Evolutionary conservation across 73 alveolate species (phyloP).

Genomic region (Durusdinium trenchii): DNA sequence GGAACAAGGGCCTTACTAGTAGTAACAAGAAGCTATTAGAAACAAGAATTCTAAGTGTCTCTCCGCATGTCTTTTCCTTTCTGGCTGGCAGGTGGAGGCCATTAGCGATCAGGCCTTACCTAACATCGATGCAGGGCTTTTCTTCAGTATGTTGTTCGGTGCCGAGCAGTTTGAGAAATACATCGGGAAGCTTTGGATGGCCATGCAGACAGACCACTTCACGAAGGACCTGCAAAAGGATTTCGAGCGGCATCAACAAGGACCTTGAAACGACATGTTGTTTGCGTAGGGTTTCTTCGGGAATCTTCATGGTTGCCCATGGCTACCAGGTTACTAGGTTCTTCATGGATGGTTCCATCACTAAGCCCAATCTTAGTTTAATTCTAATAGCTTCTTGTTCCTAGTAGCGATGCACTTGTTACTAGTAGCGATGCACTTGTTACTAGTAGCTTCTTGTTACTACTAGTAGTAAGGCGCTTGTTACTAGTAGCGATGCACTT

Average conservation of each 20-base stretch:
- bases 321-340: neutral
- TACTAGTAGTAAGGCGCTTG: no score
- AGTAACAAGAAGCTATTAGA: no score
- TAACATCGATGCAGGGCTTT: slow-evolving; percentile 66
- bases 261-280: neutral
- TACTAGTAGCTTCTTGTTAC: no score
- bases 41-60: no score
- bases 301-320: neutral
- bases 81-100: slow-evolving; percentile 38
- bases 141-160: slow-evolving; percentile 89
- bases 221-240: slow-evolving; percentile 70
- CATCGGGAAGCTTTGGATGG: slow-evolving; percentile 79
- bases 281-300: neutral
- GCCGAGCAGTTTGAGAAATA: slow-evolving; percentile 93
- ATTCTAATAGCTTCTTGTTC: no score
- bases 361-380: no score
- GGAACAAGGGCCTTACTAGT: no score
- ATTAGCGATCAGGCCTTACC: slow-evolving; percentile 58
- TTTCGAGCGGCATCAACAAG: slow-evolving; percentile 38
- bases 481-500: no score
- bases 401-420: no score
- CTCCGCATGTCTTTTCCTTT: no score
- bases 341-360: no score
- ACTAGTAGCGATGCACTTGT: no score
- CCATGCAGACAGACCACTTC: slow-evolving; percentile 80